Percentiles rank a stretch among this genome's conserved stretches.
Conservation (phyloP, 805 yeast species). For the Teunomyces pallodes region DNA sequence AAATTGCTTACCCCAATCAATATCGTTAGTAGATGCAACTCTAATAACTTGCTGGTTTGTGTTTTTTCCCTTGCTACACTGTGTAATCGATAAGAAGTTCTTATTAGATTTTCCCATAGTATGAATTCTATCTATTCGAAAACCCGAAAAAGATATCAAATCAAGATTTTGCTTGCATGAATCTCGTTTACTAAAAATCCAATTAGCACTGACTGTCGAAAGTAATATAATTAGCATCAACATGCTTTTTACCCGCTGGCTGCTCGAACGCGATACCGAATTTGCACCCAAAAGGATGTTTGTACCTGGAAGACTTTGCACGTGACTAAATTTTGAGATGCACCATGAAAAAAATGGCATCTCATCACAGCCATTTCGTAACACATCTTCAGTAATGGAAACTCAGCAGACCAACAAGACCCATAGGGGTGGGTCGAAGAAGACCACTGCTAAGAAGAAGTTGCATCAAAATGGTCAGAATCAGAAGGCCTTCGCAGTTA, state of each 20-base stretch:
- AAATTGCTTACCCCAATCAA: conserved; percentile 50
- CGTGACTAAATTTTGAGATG: conserved; percentile 1
- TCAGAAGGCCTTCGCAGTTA: conserved; percentile 44
- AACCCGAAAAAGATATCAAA: conserved; percentile 51
- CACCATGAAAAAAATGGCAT: conserved; percentile 6
- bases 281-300: conserved; percentile 2
- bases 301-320: not conserved
- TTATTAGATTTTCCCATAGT: conserved; percentile 40
- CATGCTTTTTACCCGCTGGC: not conserved
- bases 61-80: conserved; percentile 51
- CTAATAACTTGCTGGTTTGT: conserved; percentile 40
- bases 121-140: conserved; percentile 50
- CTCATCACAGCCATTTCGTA: not conserved
- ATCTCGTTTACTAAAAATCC: conserved; percentile 26
- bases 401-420: conserved; percentile 69
- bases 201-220: conserved; percentile 1
- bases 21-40: conserved; percentile 29
- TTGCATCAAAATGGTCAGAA: conserved; percentile 77
- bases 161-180: conserved; percentile 33
- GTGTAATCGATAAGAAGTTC: conserved; percentile 46
- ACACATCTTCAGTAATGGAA: conserved; percentile 13
- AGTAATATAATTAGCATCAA: not conserved
- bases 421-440: conserved; percentile 56
- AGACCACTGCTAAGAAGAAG: conserved; percentile 75
- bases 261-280: not conserved